These are phyloP conservation scores for Mycena pura DNA, from an alignment of 768 basidiomycete species.

Conservation along the genomic window DNA sequence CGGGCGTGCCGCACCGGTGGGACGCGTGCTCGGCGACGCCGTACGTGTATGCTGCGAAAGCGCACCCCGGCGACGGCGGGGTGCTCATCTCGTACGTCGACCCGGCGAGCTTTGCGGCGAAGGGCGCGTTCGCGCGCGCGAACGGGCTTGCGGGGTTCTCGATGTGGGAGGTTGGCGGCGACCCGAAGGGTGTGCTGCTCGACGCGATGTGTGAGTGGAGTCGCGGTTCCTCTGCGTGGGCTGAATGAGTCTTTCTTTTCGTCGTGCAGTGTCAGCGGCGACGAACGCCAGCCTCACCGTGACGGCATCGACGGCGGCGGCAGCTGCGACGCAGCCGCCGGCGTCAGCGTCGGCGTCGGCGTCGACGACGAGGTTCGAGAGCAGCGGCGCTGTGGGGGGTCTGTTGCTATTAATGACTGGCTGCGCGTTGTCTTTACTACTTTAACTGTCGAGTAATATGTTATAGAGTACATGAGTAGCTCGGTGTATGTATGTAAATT, in stretches of 20 bases:
- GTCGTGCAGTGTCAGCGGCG: constrained; percentile 16
- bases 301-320: neutral
- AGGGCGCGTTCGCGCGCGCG: constrained; percentile 64
- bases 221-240: neutral
- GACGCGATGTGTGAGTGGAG: constrained; percentile 24
- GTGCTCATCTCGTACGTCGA: constrained; percentile 58
- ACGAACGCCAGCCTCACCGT: constrained; percentile 20
- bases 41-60: constrained; percentile 56
- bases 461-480: no score
- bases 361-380: no score
- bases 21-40: constrained; percentile 74
- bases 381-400: neutral
- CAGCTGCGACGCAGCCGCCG: neutral
- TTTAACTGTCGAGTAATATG: no score
- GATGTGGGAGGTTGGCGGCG: constrained; percentile 78
- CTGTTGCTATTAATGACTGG: no score
- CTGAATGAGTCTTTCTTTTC: neutral
- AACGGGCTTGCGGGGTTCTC: constrained; percentile 65
- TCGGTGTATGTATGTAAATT: no score
- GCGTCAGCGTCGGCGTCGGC: neutral
- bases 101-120: constrained; percentile 49
- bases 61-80: no score
- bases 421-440: no score
- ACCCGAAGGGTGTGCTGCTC: constrained; percentile 55
- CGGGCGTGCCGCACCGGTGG: constrained; percentile 58